Evolutionary conservation across 805 yeast species (phyloP), one percentile per base, ranked within the genome.

Genomic region (Cephaloascus fragrans): DNA sequence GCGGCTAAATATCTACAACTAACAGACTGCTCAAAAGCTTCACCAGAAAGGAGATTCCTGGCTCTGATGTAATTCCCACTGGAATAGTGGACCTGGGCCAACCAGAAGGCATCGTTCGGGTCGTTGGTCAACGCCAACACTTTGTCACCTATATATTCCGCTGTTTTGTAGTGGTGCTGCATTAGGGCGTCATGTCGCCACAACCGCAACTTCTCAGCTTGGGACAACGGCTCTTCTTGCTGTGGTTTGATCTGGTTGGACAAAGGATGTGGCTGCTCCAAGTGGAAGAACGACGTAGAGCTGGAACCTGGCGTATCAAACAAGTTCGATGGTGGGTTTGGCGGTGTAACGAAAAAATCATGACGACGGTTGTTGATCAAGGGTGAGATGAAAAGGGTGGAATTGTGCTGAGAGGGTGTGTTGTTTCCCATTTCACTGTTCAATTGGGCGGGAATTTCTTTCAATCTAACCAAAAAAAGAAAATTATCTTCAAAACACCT

Each of bases 161-260:
- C 97, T 0, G 97, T 86, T 34, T 71, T 71, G 56, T 85, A 85
- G 45, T 88, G 94, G 55, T 89, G 97, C 49, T 89, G 95, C 81
- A 83, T 79, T 41, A 83, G 58, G 0, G 98, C 95, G 53, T 88
- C 96, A 46, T 88, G 94, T 36, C 97, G 66, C 98, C 97, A 93
- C 20, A 85, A 64, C 35, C 97, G 62, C 28, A 93, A 69, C 47
- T 80, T 78, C 46, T 90, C 97, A 0, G 89, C 93, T 41, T 84
- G 93, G 0, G 95, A 73, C 32, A 76, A 52, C 4, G 81, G 81
- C 38, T 65, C 67, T 4, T 44, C 48, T 26, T 19, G 15, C 35
- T 20, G 40, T 16, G 42, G 40, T 14, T 37, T 37, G 20, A 43
- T 39, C n/a, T 39, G 41, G 28, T 38, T 43, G 19, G 38, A 35